Conservation (phyloP, 1,284 basidiomycete species). For the Entoloma clypeatum region DNA sequence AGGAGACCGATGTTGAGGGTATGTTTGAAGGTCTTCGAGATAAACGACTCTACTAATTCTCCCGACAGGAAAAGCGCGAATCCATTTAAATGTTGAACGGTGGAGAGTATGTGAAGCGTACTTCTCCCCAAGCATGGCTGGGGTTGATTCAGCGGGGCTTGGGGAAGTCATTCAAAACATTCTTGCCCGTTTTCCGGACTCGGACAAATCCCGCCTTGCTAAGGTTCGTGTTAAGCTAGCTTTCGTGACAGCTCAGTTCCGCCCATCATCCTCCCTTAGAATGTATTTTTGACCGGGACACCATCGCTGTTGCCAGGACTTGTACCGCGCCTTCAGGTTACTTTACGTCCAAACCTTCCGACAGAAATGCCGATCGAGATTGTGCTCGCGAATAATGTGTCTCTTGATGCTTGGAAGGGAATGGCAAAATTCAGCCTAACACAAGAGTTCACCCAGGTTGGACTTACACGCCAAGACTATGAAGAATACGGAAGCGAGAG, state of each 20-base stretch:
- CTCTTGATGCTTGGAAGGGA: constrained; percentile 86
- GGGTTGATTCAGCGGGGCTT: constrained; percentile 91
- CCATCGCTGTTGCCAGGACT: constrained; percentile 78
- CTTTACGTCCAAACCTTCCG: constrained; percentile 77
- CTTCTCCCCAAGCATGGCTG: constrained; percentile 92
- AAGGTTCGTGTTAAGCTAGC: constrained; percentile 36
- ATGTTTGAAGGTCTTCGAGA: constrained; percentile 15
- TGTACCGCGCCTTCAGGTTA: constrained; percentile 60
- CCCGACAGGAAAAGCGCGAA: constrained; percentile 62
- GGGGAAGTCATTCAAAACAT: constrained; percentile 89
- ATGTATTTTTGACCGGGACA: constrained; percentile 89
- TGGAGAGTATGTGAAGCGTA: constrained; percentile 92
- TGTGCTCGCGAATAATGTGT: constrained; percentile 59
- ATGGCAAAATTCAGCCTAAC: constrained; percentile 83
- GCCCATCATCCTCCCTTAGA: constrained; percentile 40
- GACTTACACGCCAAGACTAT: constrained; percentile 78
- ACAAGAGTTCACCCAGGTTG: constrained; percentile 51
- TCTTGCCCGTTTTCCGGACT: constrained; percentile 73
- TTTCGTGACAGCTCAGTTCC: not conserved
- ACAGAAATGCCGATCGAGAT: constrained; percentile 72
- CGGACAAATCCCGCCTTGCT: constrained; percentile 61
- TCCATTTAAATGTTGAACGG: constrained; percentile 93
- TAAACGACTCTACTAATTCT: not conserved
- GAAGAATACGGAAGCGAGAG: constrained; percentile 89
- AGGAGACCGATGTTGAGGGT: constrained; percentile 70